Evolutionary conservation across 2,329 filamentous ascomycete genomes (phyloP), one percentile per base, ranked within the genome.

Genomic region (Tolypocladium album): DNA sequence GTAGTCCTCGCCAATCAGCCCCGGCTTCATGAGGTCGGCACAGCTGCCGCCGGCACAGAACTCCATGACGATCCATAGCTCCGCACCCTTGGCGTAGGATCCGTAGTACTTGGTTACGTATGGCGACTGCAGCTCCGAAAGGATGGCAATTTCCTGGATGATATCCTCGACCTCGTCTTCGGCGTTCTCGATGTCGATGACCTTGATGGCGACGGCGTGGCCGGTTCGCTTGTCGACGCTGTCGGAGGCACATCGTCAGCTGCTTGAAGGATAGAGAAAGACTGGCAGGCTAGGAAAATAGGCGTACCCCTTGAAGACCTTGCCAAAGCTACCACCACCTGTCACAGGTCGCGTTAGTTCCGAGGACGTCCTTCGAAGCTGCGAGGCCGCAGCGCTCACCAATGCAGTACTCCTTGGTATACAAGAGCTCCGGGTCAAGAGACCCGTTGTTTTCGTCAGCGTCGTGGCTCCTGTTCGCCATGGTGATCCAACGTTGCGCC

Each of bases 141-240:
- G 82, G 68, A 99, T 97, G 66, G 93, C 92, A 67, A 99, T 97
- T 77, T 99, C 94, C 73, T 96, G 92, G 73, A 97, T 97, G 68
- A 99, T 99, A 76, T 99, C 94, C 78, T 97, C 94, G 67, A 99
- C 93, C 77, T 99, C 94, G 74, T 99, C 94, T 76, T 99, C 94
- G 69, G 94, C 94, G 77, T 94, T 97, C 76, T 99, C 94, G 66
- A 99, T 94, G 70, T 99, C 94, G 73, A 99, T 97, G 69, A 99
- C 83, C 76, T 99, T 99, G 79, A 99, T 99, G 36, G 94, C 94
- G 57, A 99, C 94, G 15, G 93, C 88, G 70, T 96, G 89, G 43
- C 94, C 94, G 22, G 89, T 96, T 58, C 90, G 86, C 71, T 94
- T 96, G 77, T 97, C 93, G 65, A 97, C 90, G 61, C 89, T 94